These are phyloP conservation scores for Paraurostyla sp. DNA, from an alignment of 73 alveolate species.

Conservation along the genomic window DNA sequence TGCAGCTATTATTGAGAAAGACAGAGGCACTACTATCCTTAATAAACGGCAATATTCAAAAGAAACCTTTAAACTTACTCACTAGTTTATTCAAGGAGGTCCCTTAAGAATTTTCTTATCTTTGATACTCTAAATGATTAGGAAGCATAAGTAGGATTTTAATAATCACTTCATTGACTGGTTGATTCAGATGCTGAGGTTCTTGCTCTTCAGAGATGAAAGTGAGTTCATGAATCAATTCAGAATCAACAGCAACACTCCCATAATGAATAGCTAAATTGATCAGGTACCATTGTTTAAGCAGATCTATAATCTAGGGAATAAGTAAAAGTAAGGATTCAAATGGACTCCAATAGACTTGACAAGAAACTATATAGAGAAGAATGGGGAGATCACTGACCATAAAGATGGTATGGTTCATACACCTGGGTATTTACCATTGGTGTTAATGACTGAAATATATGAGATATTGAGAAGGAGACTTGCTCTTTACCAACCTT, in stretches of 20 bases:
- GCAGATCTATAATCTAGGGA: background rate
- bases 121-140: background rate
- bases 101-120: slow-evolving; percentile 23
- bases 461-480: background rate
- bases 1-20: background rate
- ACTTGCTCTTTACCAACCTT: background rate
- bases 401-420: background rate
- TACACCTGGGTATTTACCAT: background rate
- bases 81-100: slow-evolving; percentile 18
- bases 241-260: background rate
- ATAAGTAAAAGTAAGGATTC: background rate
- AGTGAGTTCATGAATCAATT: background rate
- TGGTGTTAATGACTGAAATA: background rate
- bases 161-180: background rate
- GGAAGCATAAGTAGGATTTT: background rate
- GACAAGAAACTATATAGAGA: background rate
- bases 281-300: background rate
- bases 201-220: background rate
- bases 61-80: background rate
- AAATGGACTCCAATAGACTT: background rate
- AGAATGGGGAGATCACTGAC: background rate
- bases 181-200: background rate
- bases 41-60: background rate
- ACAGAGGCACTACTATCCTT: background rate
- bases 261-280: background rate